Evolutionary conservation across 1,139 yeast species (phyloP).

Genomic region (Kazachstania sp.): DNA sequence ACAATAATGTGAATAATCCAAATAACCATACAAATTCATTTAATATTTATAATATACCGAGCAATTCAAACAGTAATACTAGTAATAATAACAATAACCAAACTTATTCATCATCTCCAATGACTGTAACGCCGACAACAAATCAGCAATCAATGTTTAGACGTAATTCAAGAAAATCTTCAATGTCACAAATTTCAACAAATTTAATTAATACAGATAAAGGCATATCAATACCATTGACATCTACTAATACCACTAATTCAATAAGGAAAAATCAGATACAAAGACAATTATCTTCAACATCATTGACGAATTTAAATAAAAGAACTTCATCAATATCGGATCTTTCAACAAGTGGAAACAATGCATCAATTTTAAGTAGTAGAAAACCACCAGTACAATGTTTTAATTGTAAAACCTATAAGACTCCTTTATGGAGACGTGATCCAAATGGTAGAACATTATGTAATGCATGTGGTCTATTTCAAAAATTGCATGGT

Average conservation of each 20-base stretch:
- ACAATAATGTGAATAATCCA: neutral
- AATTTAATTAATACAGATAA: constrained; percentile 4
- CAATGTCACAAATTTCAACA: constrained; percentile 4
- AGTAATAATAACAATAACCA: too few species aligned
- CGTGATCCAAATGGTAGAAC: constrained; percentile 92
- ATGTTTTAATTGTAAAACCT: constrained; percentile 88
- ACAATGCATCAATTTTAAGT: constrained; percentile 2
- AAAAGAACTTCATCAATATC: constrained; percentile 19
- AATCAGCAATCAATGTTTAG: constrained; percentile 3
- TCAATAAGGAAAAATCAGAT: constrained; percentile 24
- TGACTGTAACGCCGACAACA: neutral
- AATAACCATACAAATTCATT: neutral
- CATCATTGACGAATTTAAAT: constrained; percentile 20
- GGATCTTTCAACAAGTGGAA: constrained; percentile 12
- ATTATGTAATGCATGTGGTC: constrained; percentile 92
- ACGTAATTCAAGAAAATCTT: constrained; percentile 7
- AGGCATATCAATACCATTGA: constrained; percentile 9
- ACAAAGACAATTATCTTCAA: constrained; percentile 24
- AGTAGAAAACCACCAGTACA: constrained; percentile 27
- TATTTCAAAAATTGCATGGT: constrained; percentile 87
- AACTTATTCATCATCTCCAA: constrained; percentile 5
- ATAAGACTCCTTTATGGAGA: constrained; percentile 93
- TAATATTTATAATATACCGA: constrained; percentile 4
- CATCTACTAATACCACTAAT: constrained; percentile 17
- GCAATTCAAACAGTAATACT: neutral